phyloP scores from a whole-genome alignment of 2,329 filamentous ascomycete species.

The Dactylellina leptospora region DNA sequence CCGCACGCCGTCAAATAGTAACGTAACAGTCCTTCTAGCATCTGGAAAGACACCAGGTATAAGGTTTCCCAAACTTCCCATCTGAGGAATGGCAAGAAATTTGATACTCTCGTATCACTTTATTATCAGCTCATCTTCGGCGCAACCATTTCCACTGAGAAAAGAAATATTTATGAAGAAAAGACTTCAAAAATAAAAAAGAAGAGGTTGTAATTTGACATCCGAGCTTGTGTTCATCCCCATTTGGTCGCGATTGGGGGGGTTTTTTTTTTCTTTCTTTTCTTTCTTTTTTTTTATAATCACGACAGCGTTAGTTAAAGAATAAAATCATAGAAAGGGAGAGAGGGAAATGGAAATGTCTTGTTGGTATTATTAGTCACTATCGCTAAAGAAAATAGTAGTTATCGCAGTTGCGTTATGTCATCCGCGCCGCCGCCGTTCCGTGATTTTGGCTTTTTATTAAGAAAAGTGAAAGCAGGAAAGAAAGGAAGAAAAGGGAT shows the following conservation, averaged over 20 bases:
- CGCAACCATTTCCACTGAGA: slow-evolving; percentile 88
- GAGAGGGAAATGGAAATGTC: not conserved
- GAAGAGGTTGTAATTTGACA: slow-evolving; percentile 92
- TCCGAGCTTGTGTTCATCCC: slow-evolving; percentile 80
- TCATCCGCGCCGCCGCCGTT: not conserved
- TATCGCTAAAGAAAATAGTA: not conserved
- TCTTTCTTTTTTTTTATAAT: too few relatives aligned
- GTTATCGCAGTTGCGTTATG: too few relatives aligned
- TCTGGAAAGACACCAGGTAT: slow-evolving; percentile 18
- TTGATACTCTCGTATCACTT: too few relatives aligned
- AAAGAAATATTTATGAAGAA: slow-evolving; percentile 59
- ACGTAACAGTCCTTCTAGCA: too few relatives aligned
- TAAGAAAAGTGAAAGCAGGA: slow-evolving; percentile 1
- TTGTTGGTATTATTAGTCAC: slow-evolving; percentile 21
- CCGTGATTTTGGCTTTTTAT: not conserved
- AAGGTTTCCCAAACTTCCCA: slow-evolving; percentile 2
- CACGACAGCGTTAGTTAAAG: not conserved
- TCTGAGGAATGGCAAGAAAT: slow-evolving; percentile 21
- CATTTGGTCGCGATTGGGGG: not conserved
- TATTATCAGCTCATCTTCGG: slow-evolving; percentile 98
- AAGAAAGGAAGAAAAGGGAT: slow-evolving; percentile 58
- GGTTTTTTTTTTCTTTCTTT: too few relatives aligned
- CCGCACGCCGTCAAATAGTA: too few relatives aligned
- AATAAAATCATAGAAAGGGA: too few relatives aligned
- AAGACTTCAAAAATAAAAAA: slow-evolving; percentile 69